Base-by-base conservation (phyloP, 2,329 filamentous ascomycete genomes). In the Fusarium compactum region DNA sequence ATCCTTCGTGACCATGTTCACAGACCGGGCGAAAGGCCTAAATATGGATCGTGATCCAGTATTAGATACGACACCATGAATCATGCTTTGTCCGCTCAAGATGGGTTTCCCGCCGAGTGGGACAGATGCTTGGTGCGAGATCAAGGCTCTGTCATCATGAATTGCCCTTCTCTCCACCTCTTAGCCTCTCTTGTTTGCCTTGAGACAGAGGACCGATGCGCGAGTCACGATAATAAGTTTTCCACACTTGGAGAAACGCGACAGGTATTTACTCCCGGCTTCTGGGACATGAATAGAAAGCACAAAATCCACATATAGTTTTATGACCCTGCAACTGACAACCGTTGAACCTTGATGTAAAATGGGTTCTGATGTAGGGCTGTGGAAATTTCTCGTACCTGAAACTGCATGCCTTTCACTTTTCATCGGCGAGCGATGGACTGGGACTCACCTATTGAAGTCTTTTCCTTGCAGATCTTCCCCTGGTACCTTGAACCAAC, bases 401-500 rank as follows among this genome's bases (percentile, higher is more conserved):
- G 38, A 30, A 47, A 30, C 29, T 32, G 53, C 29, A 29, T 29
- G 2, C 20, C 25, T 53, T n/a, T 25, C 10, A 25, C 20, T 44
- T n/a, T 30, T 16, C 29, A 34, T 43, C 38, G n/a, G 48, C 54
- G 22, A 48, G 32, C 44, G 14, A 30, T 43, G 50, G 43, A 41
- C 10, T 47, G 30, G 18, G n/a, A 6, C 38, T 29, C 30, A 14
- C 29, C 51, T 45, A 27, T 54, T 38, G 2, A 29, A 32, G 30
- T 20, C 16, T 14, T 30, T 9, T n/a, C 46, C 15, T 29, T 43
- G 48, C 20, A 62, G 45, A 56, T 47, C 55, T 57, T 64, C 60
- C 44, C 53, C 56, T 54, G 34, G 67, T 69, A 29, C 48, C 67
- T 71, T 69, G 16, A 25, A 34, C 46, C 52, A 27, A 32, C 25